Evolutionary conservation across 768 basidiomycete genomes (phyloP), one percentile per base, ranked within the genome.

Genomic region (Kwoniella dejecticola): DNA sequence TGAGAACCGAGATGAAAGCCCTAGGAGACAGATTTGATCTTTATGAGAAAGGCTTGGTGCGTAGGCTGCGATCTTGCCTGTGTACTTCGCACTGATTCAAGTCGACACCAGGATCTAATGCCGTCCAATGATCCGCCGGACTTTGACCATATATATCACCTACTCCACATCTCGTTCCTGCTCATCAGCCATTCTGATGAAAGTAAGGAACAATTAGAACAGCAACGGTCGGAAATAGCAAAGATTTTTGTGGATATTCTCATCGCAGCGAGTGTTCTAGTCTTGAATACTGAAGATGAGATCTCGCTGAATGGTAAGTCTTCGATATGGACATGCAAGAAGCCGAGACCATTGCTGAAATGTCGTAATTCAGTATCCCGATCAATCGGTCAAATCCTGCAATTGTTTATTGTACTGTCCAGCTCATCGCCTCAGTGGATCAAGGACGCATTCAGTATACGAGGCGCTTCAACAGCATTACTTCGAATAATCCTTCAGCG

Each of bases 1-100:
- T 64, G 29, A 36, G 4, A n/a, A 10, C 36, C n/a, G 66, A 63
- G 8, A 33, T 62, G 2, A 44, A 48, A 1, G 41, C 40, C 1
- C 41, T 71, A 3, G 53, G 29, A 4, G 62, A 60, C 21, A 62
- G 70, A 5, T 67, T 72, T 30, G 70, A 67, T 31, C 38, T 74
- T 36, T 61, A 57, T 19, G 67, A 74, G 53, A 74, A 71, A 44
- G 70, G 72, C 0, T 41, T 74, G 42, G 70, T 71, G 38, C 57
- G 70, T 66, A 15, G 7, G 41, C 17, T 38, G 8, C 7, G 41
- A 13, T 42, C 41, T 6, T 19, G 11, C 17, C 36, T 38, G 36
- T 38, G n/a, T n/a, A n/a, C n/a, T n/a, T n/a, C n/a, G n/a, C n/a
- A n/a, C n/a, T n/a, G n/a, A n/a, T n/a, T n/a, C n/a, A n/a, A n/a